phyloP scores from a whole-genome alignment of 2,329 filamentous ascomycete species.

The Magnaporthiopsis poae region DNA sequence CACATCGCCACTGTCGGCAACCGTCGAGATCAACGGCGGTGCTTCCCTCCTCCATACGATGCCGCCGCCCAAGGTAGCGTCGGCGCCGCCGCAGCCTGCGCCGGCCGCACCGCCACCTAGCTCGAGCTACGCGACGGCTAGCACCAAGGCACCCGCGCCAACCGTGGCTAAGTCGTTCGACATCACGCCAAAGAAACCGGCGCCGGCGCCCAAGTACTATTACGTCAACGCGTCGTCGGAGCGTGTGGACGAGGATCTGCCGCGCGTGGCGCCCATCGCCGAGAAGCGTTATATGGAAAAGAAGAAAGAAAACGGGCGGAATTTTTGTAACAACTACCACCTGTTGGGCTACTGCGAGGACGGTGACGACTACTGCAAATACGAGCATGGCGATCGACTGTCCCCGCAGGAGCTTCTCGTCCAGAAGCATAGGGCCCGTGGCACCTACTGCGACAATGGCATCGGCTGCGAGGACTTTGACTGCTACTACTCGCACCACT shows the following conservation, averaged over 20 bases:
- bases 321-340: conserved; percentile 17
- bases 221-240: conserved; percentile 22
- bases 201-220: conserved; percentile 14
- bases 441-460: conserved; percentile 12
- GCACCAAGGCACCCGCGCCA: neutral
- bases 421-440: conserved; percentile 15
- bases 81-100: conserved; percentile 2
- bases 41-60: conserved; percentile 4
- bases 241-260: conserved; percentile 22
- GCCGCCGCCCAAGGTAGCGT: neutral
- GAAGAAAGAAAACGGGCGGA: conserved; percentile 12
- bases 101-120: conserved; percentile 11
- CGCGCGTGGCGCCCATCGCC: conserved; percentile 13
- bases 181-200: conserved; percentile 18
- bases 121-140: conserved; percentile 6
- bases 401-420: conserved; percentile 12
- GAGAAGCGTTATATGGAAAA: conserved; percentile 11
- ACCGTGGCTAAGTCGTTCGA: conserved; percentile 15
- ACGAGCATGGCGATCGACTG: conserved; percentile 15
- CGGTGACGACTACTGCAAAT: conserved; percentile 15
- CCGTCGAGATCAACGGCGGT: neutral
- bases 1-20: conserved; percentile 7
- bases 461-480: conserved; percentile 13
- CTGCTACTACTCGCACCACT: conserved; percentile 17
- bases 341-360: conserved; percentile 14